Base-by-base conservation (phyloP, 2,329 filamentous ascomycete genomes). In the Amauroascus verrucosus region DNA sequence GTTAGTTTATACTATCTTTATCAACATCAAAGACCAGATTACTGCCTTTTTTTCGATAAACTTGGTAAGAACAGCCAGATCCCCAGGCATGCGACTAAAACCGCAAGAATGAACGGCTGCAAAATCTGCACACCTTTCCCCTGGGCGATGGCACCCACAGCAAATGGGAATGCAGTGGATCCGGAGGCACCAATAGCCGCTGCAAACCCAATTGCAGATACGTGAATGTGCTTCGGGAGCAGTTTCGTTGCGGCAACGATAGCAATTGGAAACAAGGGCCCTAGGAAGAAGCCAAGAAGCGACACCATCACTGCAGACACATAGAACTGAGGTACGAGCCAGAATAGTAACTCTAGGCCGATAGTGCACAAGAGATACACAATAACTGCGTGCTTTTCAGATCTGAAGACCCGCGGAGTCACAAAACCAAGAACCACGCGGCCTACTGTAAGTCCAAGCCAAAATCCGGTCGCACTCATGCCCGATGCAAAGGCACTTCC, bases 171-270 rank as follows among this genome's bases (percentile, higher is more conserved):
- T 16, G 71, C 62, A 0, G 68, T 68, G 0, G 83, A 86, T 0
- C 88, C 88, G 1, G 77, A 78, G 0, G 85, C 84, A 2, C 88
- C 88, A 65, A 91, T 82, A 0, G 87, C 86, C 0, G 85, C 82
- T 0, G 84, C 84, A 61, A 94, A 91, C 0, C 88, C 87, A 57
- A 94, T 87, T 0, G 83, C 82, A n/a, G 79, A 81, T 40, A 93
- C 85, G 62, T 94, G 88, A 24, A 88, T 72, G 56, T 86, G 77
- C 37, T 74, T 75, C 0, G 87, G 86, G 1, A 94, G 73, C 3
- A 93, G 72, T 60, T 87, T 89, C 0, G 85, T 88, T 3, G 82
- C 80, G 0, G 81, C 81, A 0, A 90, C 81, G 8, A 93, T 77
- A 0, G 80, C 85, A 1, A 83, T 84, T 0, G 87, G 86, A 64